Percentiles rank a stretch among this genome's conserved stretches.
Conservation (phyloP, 2,329 filamentous ascomycete genomes). For the Hypoxylon sp. region DNA sequence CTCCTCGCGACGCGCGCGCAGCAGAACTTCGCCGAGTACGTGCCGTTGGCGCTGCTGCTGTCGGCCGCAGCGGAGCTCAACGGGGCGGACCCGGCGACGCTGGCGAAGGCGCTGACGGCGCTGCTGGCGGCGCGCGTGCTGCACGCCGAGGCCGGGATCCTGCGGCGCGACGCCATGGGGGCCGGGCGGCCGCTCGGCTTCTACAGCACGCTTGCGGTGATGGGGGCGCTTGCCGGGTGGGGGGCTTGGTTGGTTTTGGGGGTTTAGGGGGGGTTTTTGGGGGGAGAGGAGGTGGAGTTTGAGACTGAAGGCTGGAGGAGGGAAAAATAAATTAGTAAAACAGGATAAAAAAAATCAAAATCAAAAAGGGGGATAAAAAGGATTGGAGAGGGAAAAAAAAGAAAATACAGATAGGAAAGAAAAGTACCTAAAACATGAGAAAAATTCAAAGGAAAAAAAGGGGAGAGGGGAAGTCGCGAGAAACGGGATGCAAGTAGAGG, state of each 20-base stretch:
- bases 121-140: slow-evolving; percentile 19
- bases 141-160: slow-evolving; percentile 25
- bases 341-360: no score
- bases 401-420: no score
- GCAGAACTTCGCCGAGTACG: slow-evolving; percentile 24
- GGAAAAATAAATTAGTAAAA: no score
- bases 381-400: no score
- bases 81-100: background rate
- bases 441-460: background rate
- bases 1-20: slow-evolving; percentile 13
- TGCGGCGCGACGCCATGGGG: slow-evolving; percentile 6
- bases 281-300: no score
- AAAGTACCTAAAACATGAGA: no score
- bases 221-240: slow-evolving; percentile 21
- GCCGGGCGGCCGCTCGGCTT: slow-evolving; percentile 7
- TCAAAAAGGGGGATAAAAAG: no score
- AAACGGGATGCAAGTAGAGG: background rate
- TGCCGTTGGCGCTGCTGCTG: slow-evolving; percentile 17
- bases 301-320: no score
- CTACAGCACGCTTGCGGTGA: slow-evolving; percentile 1
- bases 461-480: background rate
- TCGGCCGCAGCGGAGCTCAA: slow-evolving; percentile 20
- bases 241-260: slow-evolving; percentile 8
- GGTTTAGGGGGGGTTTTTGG: background rate
- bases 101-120: background rate